Base-by-base conservation (phyloP, 345 rosid species). In the Microthlaspi erraticum region DNA sequence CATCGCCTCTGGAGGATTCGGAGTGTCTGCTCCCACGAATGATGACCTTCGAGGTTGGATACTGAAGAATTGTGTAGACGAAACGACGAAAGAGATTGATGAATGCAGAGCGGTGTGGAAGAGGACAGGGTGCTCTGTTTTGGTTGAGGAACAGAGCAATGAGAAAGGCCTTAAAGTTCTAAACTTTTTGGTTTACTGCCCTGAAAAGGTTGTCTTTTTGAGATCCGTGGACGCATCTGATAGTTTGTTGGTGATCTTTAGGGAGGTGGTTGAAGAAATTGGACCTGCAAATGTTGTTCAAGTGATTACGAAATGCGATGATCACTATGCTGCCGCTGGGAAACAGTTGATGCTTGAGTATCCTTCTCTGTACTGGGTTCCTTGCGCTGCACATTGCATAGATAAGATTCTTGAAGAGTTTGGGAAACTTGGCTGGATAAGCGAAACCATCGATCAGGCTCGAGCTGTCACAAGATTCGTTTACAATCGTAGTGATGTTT, bases 321-420 rank as follows among this genome's bases (percentile, higher is more conserved):
- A 83, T 58, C 85, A 79, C 73, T 85, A 84, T 46, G 36, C 73
- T 31, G 82, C 64, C 61, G 93, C 87, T 14, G 91, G 96, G 18
- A 86, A 78, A 78, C 84, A 55, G 68, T 56, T 93, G 78, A 82
- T 85, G 78, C 80, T 78, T 60, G 74, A 77, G 50, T 87, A 84
- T 71, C 91, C 88, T 13, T 80, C 81, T 54, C 77, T 93, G 11
- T 93, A 83, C 45, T 91, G 96, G 96, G 83, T 88, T 68, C 95
- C 97, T 65, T 91, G 95, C 61, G 91, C 94, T 53, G 80, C 83
- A 65, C 84, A 68, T 60, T 87, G 87, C 77, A 69, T 89, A 50
- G 88, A 87, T 74, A 64, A 80, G 82, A 93, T 93, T 71, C 91
- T 93, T 3, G 91, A 85, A 64, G 96, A 93, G 61, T 85, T 93